Evolutionary conservation across 2,329 filamentous ascomycete genomes (phyloP), one percentile per base, ranked within the genome.

Genomic region (Meredithiella fracta): DNA sequence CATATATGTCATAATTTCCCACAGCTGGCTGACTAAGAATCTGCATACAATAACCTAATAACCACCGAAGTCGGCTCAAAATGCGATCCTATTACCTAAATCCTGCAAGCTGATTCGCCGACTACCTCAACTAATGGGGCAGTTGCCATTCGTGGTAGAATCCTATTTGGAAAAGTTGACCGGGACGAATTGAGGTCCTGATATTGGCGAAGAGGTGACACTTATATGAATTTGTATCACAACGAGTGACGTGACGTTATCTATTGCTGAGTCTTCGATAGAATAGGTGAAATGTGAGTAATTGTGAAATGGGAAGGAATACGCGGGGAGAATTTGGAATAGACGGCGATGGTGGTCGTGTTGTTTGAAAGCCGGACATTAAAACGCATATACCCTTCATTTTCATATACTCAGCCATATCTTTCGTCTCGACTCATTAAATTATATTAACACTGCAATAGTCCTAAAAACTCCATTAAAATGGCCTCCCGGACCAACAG

Each of bases 401-500:
- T 7, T 8, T 22, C 40, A 44, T 8, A 7, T 20, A 5, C 20
- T 44, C 40, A 44, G 11, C 20, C 40, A 44, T 34, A 34, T 34
- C 29, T 5, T 34, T 11, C 29, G 29, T 5, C 5, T 11, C 11
- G 11, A 34, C 29, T 11, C 5, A 34, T 5, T 11, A 34, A 44
- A 15, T 44, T 3, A 17, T 44, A 44, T n/a, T 44, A 44, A 44
- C 44, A 9, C 23, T 14, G 9, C 22, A 25, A 49, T 22, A 49
- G 20, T 42, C 38, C 38, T 42, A n/a, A 15, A 42, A 23, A 49
- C 34, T 25, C 34, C n/a, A 14, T 44, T 17, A 44, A 38, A 56
- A 58, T 58, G 57, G 53, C 57, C 23, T 58, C 47, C 29, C 31
- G 53, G n/a, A n/a, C n/a, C 17, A 47, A 22, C 9, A 49, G 40